A percentile compares a stretch with the other conserved stretches of the same genome.
Evolutionary conservation across 768 basidiomycete genomes (phyloP).

Genomic region (Auriculariales sp.): DNA sequence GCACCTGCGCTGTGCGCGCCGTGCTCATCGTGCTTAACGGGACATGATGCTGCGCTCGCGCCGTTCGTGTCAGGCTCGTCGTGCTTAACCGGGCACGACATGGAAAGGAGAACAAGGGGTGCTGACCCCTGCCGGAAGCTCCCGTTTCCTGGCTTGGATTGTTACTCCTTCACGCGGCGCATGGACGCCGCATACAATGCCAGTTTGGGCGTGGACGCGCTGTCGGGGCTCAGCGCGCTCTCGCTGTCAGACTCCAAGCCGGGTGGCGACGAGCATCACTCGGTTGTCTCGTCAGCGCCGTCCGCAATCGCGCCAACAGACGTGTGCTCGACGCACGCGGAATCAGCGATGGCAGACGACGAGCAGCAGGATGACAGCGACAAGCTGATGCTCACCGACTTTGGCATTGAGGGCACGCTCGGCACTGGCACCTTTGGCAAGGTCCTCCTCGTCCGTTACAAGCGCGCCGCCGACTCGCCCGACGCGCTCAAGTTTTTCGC

Average conservation of each 20-base stretch:
- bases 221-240: not conserved
- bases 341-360: slow-evolving; percentile 27
- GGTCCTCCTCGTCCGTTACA: slow-evolving; percentile 78
- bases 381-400: slow-evolving; percentile 51
- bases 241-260: not conserved
- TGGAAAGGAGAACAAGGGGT: slow-evolving; percentile 5
- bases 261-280: not conserved
- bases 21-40: not conserved
- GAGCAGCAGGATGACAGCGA: slow-evolving; percentile 21
- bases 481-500: slow-evolving; percentile 56
- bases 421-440: slow-evolving; percentile 94
- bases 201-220: slow-evolving; percentile 8
- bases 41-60: not conserved
- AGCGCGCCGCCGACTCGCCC: slow-evolving; percentile 26
- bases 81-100: slow-evolving; percentile 2
- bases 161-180: too few relatives aligned
- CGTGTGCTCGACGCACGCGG: not conserved
- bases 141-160: too few relatives aligned
- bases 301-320: not conserved
- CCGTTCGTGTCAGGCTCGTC: not conserved
- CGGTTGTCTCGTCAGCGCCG: not conserved
- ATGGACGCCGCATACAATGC: too few relatives aligned
- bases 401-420: slow-evolving; percentile 66
- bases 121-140: not conserved
- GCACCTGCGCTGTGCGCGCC: too few relatives aligned